Percentiles rank a stretch among this genome's conserved stretches.
Conservation (phyloP, 306 rosid species). For the Cucurbita maxima region DNA sequence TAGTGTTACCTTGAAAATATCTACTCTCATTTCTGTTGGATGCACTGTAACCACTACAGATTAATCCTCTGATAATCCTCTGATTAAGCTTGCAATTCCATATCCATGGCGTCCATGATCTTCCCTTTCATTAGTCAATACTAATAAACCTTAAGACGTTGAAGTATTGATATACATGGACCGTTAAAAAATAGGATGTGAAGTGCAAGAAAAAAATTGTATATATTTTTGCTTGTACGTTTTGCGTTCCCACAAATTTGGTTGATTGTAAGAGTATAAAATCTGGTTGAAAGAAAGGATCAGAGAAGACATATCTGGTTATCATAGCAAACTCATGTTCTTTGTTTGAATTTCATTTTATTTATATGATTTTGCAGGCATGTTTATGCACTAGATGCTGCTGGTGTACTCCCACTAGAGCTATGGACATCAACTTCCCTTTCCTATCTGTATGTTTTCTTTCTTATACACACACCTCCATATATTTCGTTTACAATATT, state of each 20-base stretch:
- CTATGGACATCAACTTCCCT: slow-evolving; percentile 59
- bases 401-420: slow-evolving; percentile 51
- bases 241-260: background rate
- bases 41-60: background rate
- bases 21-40: background rate
- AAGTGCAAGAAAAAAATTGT: background rate
- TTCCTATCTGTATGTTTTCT: slow-evolving; percentile 40
- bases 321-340: background rate
- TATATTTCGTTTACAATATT: background rate
- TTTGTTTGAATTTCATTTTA: background rate
- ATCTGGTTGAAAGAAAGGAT: too few relatives aligned
- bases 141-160: background rate
- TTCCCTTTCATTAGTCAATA: background rate
- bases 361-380: slow-evolving; percentile 28
- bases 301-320: background rate
- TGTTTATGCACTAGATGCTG: slow-evolving; percentile 27
- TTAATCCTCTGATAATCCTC: background rate
- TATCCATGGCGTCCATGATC: too few relatives aligned
- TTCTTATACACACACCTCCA: background rate
- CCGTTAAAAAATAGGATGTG: background rate
- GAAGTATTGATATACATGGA: background rate
- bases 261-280: background rate
- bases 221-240: background rate
- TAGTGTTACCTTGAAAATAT: too few relatives aligned
- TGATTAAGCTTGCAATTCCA: background rate